These are phyloP conservation scores for Scedosporium apiospermum DNA, from an alignment of 2,329 filamentous ascomycete genomes.

Conservation along the genomic window DNA sequence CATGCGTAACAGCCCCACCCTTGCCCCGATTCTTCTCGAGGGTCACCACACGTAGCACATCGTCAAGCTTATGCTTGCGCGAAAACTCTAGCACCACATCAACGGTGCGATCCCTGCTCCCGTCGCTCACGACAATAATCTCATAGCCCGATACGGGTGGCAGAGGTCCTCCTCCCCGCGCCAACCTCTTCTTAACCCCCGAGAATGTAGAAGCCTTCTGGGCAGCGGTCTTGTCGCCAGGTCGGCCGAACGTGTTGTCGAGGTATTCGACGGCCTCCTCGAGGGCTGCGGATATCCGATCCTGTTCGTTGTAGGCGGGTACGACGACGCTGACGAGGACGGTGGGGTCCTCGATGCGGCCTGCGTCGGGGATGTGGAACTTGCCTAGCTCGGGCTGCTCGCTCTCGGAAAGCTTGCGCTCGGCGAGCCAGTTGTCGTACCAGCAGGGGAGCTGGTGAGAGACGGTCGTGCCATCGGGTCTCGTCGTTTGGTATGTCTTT, in stretches of 20 bases:
- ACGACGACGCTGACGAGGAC: conserved; percentile 88
- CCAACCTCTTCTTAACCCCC: conserved; percentile 1
- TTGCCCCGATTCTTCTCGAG: conserved; percentile 83
- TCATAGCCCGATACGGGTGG: conserved; percentile 60
- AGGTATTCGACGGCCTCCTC: conserved; percentile 86
- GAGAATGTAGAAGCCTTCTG: conserved; percentile 8
- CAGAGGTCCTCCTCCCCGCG: conserved; percentile 5
- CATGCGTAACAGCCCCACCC: conserved; percentile 89
- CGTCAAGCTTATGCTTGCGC: conserved; percentile 62
- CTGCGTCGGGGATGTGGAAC: conserved; percentile 32
- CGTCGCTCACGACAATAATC: conserved; percentile 86
- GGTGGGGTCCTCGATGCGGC: conserved; percentile 62
- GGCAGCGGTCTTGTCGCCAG: conserved; percentile 15
- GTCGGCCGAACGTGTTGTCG: conserved; percentile 61
- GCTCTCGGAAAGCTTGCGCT: conserved; percentile 32
- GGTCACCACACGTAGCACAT: conserved; percentile 70
- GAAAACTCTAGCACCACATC: conserved; percentile 73
- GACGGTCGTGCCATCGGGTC: conserved; percentile 39
- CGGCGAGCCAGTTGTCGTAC: conserved; percentile 66
- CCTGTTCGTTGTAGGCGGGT: conserved; percentile 90
- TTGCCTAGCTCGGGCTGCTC: conserved; percentile 26
- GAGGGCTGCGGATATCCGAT: conserved; percentile 72
- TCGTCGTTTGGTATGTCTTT: conserved; percentile 73
- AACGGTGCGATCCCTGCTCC: conserved; percentile 73
- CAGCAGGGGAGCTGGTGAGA: conserved; percentile 65